These are phyloP conservation scores for Podila clonocystis DNA, from an alignment of 192 early-diverging fungal genomes.

Conservation along the genomic window DNA sequence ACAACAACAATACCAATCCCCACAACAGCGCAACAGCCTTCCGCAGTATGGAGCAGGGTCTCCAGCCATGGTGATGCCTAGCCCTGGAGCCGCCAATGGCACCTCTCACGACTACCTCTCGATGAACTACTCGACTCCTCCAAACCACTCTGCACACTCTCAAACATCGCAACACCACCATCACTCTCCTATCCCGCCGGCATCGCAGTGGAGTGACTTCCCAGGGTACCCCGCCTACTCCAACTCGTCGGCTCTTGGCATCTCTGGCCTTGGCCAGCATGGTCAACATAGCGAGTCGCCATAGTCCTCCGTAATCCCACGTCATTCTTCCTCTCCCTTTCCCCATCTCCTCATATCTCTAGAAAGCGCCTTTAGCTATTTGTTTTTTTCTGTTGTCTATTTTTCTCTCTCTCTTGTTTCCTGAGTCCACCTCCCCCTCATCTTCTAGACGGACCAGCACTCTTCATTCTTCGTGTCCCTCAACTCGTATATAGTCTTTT, in stretches of 20 bases:
- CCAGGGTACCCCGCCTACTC: slow-evolving; percentile 28
- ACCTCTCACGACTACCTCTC: slow-evolving; percentile 17
- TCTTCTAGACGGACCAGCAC: too few species aligned
- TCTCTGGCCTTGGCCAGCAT: slow-evolving; percentile 16
- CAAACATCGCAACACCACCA: slow-evolving; percentile 15
- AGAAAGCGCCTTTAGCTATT: not conserved
- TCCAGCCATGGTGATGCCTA: slow-evolving; percentile 6
- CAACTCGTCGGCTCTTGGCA: slow-evolving; percentile 3
- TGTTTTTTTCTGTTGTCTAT: not conserved
- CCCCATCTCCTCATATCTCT: not conserved
- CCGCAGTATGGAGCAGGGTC: slow-evolving; percentile 21
- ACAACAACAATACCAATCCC: slow-evolving; percentile 7
- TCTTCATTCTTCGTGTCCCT: too few species aligned
- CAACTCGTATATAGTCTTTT: too few species aligned
- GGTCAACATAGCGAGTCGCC: slow-evolving; percentile 27
- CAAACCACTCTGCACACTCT: slow-evolving; percentile 4
- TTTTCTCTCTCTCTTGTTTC: not conserved
- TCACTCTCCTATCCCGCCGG: slow-evolving; percentile 11
- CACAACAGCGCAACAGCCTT: slow-evolving; percentile 19
- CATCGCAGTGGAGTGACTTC: slow-evolving; percentile 23
- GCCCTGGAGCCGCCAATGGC: not conserved
- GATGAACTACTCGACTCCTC: slow-evolving; percentile 17
- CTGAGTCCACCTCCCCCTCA: not conserved
- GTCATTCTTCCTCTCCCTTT: not conserved
- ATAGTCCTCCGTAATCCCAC: not conserved